A percentile compares a stretch with the other conserved stretches of the same genome.
Evolutionary conservation across 352 stramenopile species (phyloP).

Genomic region (Phytophthora agathidicida): DNA sequence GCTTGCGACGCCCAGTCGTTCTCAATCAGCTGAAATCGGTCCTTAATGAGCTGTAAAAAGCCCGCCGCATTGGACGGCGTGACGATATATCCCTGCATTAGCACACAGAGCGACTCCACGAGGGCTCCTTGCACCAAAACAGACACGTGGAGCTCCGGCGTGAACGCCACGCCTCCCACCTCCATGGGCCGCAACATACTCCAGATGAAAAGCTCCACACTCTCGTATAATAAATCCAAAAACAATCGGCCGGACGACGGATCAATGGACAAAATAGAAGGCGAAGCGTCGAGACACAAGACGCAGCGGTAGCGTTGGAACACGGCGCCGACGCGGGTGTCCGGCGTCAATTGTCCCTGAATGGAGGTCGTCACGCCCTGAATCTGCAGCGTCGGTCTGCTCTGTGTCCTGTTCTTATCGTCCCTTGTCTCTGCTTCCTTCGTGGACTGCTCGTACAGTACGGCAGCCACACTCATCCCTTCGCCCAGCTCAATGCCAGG

Average conservation of each 20-base stretch:
- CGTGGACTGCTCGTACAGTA: constrained; percentile 33
- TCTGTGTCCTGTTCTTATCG: constrained; percentile 19
- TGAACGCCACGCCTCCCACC: constrained; percentile 53
- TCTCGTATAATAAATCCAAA: constrained; percentile 83
- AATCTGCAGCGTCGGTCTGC: constrained; percentile 14
- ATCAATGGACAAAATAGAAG: constrained; percentile 86
- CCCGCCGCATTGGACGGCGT: constrained; percentile 53
- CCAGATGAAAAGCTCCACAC: constrained; percentile 80
- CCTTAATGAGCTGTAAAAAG: constrained; percentile 73
- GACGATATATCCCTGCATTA: constrained; percentile 85
- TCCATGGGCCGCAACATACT: constrained; percentile 65
- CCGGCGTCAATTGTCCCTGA: constrained; percentile 45
- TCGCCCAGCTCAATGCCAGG: constrained; percentile 58
- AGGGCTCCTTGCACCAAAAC: constrained; percentile 82
- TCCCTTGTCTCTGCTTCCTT: background rate
- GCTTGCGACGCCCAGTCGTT: constrained; percentile 74
- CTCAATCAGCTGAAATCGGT: constrained; percentile 82
- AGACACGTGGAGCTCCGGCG: constrained; percentile 77
- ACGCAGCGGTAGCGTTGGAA: constrained; percentile 85
- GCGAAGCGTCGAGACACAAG: constrained; percentile 84
- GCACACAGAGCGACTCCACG: constrained; percentile 80
- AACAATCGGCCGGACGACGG: constrained; percentile 72
- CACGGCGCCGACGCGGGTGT: constrained; percentile 57
- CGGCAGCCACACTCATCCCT: constrained; percentile 71
- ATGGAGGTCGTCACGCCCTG: constrained; percentile 29